Percentiles rank a stretch among this genome's conserved stretches.
Conservation (phyloP, 345 rosid genomes). For the Conringia planisiliqua region DNA sequence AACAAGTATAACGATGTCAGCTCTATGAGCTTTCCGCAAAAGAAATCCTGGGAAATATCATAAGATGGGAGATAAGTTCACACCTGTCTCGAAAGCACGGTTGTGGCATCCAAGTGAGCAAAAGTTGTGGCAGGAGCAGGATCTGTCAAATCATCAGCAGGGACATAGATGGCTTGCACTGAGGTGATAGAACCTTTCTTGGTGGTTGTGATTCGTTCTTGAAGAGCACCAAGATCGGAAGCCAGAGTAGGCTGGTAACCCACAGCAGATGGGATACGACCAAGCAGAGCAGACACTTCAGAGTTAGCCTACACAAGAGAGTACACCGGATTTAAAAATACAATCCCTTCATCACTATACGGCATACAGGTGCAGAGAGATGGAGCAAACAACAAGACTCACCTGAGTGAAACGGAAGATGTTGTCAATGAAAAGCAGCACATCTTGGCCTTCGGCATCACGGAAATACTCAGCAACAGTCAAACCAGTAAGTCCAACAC, state of each 20-base stretch:
- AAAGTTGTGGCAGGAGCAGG: conserved; percentile 99
- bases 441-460: conserved; percentile 99
- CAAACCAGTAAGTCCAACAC: conserved; percentile 97
- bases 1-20: not conserved
- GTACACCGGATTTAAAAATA: not conserved
- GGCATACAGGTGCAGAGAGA: not conserved
- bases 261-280: conserved; percentile 99
- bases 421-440: conserved; percentile 94
- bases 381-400: not conserved
- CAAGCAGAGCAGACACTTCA: conserved; percentile 98
- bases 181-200: conserved; percentile 99
- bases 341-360: not conserved
- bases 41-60: not conserved
- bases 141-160: conserved; percentile 99
- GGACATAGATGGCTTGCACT: conserved; percentile 98
- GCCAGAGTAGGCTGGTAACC: conserved; percentile 99
- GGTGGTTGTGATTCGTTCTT: conserved; percentile 98
- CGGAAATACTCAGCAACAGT: conserved; percentile 98
- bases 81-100: conserved; percentile 97
- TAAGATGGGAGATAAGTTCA: not conserved
- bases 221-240: conserved; percentile 99
- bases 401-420: conserved; percentile 98
- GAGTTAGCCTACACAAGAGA: conserved; percentile 75
- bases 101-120: conserved; percentile 99
- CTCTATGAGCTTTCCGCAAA: not conserved